Conservation (phyloP, 768 basidiomycete species). For the Mycena kentingensis region DNA sequence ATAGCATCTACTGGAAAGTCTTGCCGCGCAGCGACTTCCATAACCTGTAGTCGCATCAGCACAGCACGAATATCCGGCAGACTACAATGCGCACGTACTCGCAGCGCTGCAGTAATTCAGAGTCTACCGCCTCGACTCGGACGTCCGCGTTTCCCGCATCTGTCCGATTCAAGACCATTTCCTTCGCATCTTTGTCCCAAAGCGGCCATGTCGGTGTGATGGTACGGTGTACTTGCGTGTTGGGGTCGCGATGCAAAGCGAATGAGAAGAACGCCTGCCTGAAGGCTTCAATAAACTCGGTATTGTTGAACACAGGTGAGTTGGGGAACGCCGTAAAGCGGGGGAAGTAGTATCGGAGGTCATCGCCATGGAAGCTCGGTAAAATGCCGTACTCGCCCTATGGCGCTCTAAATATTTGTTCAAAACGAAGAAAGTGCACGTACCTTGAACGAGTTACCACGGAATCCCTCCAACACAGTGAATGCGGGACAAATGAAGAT, state of each 20-base stretch:
- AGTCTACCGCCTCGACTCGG: slow-evolving; percentile 8
- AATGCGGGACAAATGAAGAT: slow-evolving; percentile 31
- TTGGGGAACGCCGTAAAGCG: neutral
- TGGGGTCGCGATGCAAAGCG: slow-evolving; percentile 22
- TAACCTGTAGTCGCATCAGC: too few relatives aligned
- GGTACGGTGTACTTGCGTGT: slow-evolving; percentile 22
- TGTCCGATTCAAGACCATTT: slow-evolving; percentile 32
- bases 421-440: neutral
- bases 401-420: neutral
- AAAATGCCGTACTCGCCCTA: slow-evolving; percentile 26
- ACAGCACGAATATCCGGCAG: too few relatives aligned
- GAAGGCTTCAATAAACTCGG: slow-evolving; percentile 31
- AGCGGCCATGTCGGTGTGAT: slow-evolving; percentile 17
- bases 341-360: neutral
- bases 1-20: too few relatives aligned
- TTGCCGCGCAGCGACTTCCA: too few relatives aligned
- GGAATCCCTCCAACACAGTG: slow-evolving; percentile 11
- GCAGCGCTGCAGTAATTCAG: slow-evolving; percentile 25
- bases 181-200: slow-evolving; percentile 8
- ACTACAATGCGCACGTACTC: too few relatives aligned
- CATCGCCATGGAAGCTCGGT: slow-evolving; percentile 23
- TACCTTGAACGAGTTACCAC: slow-evolving; percentile 2
- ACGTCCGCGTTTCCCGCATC: neutral
- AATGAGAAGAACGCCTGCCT: slow-evolving; percentile 26
- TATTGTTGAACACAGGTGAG: slow-evolving; percentile 17